These are phyloP conservation scores for Leccinum disarticulatum DNA, from an alignment of 768 basidiomycete species.

Conservation along the genomic window DNA sequence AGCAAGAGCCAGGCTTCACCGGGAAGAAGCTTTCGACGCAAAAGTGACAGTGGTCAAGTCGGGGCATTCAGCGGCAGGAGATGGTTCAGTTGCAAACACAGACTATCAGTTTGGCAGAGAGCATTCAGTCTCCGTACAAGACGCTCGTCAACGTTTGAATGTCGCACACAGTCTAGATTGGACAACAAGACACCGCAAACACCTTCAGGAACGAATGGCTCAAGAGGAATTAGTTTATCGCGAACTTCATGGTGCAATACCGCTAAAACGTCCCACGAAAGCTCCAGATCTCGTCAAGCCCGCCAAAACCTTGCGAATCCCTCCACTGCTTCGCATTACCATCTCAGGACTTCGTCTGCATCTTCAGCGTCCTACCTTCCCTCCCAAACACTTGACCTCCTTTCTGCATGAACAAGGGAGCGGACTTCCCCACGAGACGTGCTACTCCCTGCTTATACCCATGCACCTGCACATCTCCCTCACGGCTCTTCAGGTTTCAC, in stretches of 20 bases:
- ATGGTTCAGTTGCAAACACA: constrained; percentile 38
- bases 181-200: constrained; percentile 55
- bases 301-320: constrained; percentile 32
- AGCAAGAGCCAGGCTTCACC: constrained; percentile 62
- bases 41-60: constrained; percentile 68
- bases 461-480: constrained; percentile 74
- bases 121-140: constrained; percentile 67
- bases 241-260: constrained; percentile 41
- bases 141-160: constrained; percentile 69
- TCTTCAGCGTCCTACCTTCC: constrained; percentile 61
- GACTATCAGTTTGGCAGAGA: constrained; percentile 64
- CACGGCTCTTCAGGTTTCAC: constrained; percentile 53
- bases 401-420: constrained; percentile 67
- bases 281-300: constrained; percentile 47
- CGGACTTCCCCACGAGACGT: constrained; percentile 65
- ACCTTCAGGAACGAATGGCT: constrained; percentile 44
- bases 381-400: constrained; percentile 49
- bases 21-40: constrained; percentile 78
- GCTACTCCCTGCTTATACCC: constrained; percentile 81
- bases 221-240: constrained; percentile 50
- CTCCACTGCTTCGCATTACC: constrained; percentile 72
- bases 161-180: constrained; percentile 73
- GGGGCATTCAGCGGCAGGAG: constrained; percentile 29
- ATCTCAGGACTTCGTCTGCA: constrained; percentile 59
- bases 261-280: constrained; percentile 30